Evolutionary conservation across 495 filamentous ascomycete species (phyloP), one percentile per base, ranked within the genome.

Genomic region (Hamigera avellanea): DNA sequence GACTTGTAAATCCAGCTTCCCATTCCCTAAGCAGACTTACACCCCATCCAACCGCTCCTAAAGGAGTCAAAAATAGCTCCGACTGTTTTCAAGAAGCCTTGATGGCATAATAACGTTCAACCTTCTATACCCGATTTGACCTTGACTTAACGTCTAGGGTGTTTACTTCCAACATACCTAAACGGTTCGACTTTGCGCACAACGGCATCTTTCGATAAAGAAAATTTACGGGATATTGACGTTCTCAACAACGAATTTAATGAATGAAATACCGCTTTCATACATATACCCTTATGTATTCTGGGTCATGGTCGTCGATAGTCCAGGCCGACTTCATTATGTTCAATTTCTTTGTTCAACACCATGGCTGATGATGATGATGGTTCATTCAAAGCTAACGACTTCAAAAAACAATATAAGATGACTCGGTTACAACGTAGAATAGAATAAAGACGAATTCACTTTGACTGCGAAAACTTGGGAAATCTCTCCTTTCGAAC

Each of bases 11-110:
- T 44, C 39, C 50, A 89, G 83, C 41, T 89, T 70, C 67, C 84
- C 84, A 44, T 84, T 73, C 70, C 84, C 85, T 48, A 86, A 88
- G 70, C 74, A 87, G 59, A 69, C 76, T 48, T 91, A 88, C 66
- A 50, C 66, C 37, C 50, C 61, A 19, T 53, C 61, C 28, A 49
- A 47, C n/a, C 53, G 53, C 43, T 54, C 56, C 16, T 61, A 62
- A 54, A 30, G 14, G 28, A 30, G 12, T 30, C 5, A 6, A 4
- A 13, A 30, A 30, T 23, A 4, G 5, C 21, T 23, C 21, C 21
- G 21, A 23, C 21, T 4, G 9, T 23, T 5, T 23, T 5, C 21
- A 23, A 23, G 21, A 23, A 9, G 9, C 21, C 4, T 25, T 32
- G 13, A 40, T 23, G 33, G 6, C 33, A 14, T 36, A 19, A 39